Base-by-base conservation (phyloP, 1,139 yeast species). In the Scheffersomyces cryptocercus region DNA sequence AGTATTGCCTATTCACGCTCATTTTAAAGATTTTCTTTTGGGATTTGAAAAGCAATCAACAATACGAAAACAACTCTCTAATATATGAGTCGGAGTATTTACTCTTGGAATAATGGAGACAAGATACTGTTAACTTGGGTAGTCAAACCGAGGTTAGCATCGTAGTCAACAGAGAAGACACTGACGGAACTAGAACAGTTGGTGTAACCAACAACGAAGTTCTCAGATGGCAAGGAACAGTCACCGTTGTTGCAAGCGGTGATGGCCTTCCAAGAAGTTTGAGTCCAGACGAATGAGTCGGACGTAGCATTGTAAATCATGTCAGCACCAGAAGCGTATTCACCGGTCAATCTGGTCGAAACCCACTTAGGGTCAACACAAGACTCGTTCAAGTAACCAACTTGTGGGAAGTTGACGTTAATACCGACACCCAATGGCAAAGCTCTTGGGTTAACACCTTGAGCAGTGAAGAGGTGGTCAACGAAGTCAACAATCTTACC, bases 361-460 rank as follows among this genome's bases (percentile, higher is more conserved):
- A 65, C 61, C 59, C 68, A 77, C 30, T 51, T 52, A 14, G 79
- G 79, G 43, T 65, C 61, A 34, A 56, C 48, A 57, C 81, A 77
- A 30, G 58, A 44, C 33, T 60, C 59, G 33, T 59, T 55, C 33
- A 61, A 62, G 46, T 61, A 47, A 2, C 77, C 75, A 28, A 70
- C 78, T 20, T 58, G 57, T 38, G 81, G 81, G 59, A 75, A 64
- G 61, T 77, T 77, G 44, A 77, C 75, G 51, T 73, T 75, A 41
- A 77, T 44, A 39, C 81, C 81, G 32, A 69, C 65, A 41, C 75
- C 73, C 41, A 63, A 46, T 24, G 82, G 82, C 49, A 77, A 57
- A 33, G 68, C 52, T 49, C 67, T 54, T 12, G 58, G 51, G 47
- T 58, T 58, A 35, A 57, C 59, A 42, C 67, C 70, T 47, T 63